phyloP scores from a whole-genome alignment of 495 filamentous ascomycete genomes.

The Penicillium flavigenum region DNA sequence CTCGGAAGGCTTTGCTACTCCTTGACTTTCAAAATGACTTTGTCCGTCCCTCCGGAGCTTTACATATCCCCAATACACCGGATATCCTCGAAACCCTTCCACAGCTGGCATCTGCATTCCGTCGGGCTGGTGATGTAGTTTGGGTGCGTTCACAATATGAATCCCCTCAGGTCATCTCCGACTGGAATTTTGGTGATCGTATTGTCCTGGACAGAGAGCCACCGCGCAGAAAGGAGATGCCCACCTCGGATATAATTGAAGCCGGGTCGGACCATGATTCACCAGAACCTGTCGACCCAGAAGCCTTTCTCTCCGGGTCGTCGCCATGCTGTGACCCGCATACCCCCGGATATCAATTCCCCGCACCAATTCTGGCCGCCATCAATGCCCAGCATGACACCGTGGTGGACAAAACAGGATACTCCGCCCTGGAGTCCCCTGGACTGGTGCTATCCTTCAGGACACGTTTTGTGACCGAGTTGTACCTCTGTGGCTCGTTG shows the following conservation, averaged over 20 bases:
- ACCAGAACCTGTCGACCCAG: slow-evolving; percentile 45
- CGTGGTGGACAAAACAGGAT: slow-evolving; percentile 74
- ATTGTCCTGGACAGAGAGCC: slow-evolving; percentile 37
- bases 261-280: slow-evolving; percentile 25
- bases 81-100: slow-evolving; percentile 68
- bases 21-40: slow-evolving; percentile 95
- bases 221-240: slow-evolving; percentile 9
- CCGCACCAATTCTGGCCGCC: slow-evolving; percentile 54
- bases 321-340: slow-evolving; percentile 60
- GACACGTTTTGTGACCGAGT: slow-evolving; percentile 76
- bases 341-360: slow-evolving; percentile 67
- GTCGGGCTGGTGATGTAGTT: slow-evolving; percentile 75
- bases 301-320: slow-evolving; percentile 59
- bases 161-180: slow-evolving; percentile 52
- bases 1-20: slow-evolving; percentile 79
- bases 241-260: slow-evolving; percentile 24
- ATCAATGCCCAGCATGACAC: slow-evolving; percentile 61
- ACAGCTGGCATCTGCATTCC: slow-evolving; percentile 68
- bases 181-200: slow-evolving; percentile 43
- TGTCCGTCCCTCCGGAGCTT: slow-evolving; percentile 63
- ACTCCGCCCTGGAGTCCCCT: slow-evolving; percentile 82
- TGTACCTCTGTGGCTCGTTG: slow-evolving; percentile 89
- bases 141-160: slow-evolving; percentile 83
- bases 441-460: slow-evolving; percentile 69
- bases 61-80: slow-evolving; percentile 62